Base-by-base conservation (phyloP, 2,329 filamentous ascomycete species). In the Conoideocrella luteorostrata region DNA sequence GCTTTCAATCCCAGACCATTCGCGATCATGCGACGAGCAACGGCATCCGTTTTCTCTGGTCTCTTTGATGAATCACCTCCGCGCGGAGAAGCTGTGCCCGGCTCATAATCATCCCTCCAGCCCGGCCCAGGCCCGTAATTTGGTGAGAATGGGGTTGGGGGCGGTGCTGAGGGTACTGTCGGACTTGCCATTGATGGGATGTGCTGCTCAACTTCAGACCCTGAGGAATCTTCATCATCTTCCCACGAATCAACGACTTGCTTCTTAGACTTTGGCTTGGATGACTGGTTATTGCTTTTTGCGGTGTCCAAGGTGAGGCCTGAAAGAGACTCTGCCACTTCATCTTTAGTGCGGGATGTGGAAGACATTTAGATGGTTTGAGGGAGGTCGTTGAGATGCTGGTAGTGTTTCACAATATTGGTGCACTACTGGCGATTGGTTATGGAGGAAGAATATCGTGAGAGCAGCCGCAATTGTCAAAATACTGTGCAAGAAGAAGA, bases 21-120 rank as follows among this genome's bases (percentile, higher is more conserved):
- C 1, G 88, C 89, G 61, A 98, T 97, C 78, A 98, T 75, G 47
- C 93, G 75, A 49, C 86, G 79, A 5, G 93, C 93, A 30, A 95
- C 88, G 1, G 89, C 88, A 48, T 94, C 94, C 49, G 90, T 94
- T 72, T 95, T 98, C 66, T 95, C 90, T 0, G 89, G 91, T 30
- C 86, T 70, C 44, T 54, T 52, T 3, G 47, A 37, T 9, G 51
- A 24, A 5, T 54, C 52, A 12, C 56, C 58, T 23, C 56, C 51
- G 5, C 38, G 36, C 3, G 45, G 29, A 7, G 41, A 30, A 23
- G 32, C 20, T 12, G 22, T 32, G 5, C 17, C 30, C 20, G 33
- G 9, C 4, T 32, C 35, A 7, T 10, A 4, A 1, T 9, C 18
- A 11, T 44, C 17, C 13, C 30, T 26, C 48, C 50, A 50, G 20